A percentile compares a stretch with the other conserved stretches of the same genome.
Evolutionary conservation across 768 basidiomycete genomes (phyloP).

Genomic region (Dentipellis sp.): DNA sequence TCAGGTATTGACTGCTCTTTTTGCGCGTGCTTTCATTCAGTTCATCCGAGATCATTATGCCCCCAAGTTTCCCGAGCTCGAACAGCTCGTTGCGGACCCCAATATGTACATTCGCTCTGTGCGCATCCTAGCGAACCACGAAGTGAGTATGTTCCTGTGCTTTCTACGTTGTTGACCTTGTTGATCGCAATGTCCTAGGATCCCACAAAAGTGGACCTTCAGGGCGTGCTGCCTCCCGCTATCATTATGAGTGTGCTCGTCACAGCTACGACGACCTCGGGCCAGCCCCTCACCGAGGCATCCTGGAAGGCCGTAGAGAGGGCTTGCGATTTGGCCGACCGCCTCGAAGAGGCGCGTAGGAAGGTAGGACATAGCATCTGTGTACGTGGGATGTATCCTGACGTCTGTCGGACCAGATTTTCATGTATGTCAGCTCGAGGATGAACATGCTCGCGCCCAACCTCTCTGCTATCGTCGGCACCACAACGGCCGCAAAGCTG

Average conservation of each 20-base stretch:
- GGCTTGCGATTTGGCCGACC: constrained; percentile 85
- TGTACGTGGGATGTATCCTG: too few species aligned
- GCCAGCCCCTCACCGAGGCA: constrained; percentile 55
- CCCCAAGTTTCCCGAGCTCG: constrained; percentile 91
- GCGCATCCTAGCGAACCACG: constrained; percentile 75
- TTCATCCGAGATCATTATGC: constrained; percentile 98
- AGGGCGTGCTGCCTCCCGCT: constrained; percentile 75
- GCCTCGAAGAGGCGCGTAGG: constrained; percentile 82
- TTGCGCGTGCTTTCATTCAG: constrained; percentile 28
- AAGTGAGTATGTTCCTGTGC: constrained; percentile 31
- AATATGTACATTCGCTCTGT: constrained; percentile 90
- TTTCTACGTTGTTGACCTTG: background rate
- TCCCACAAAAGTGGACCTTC: constrained; percentile 76
- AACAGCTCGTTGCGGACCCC: constrained; percentile 89
- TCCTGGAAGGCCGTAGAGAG: constrained; percentile 77
- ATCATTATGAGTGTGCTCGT: constrained; percentile 95
- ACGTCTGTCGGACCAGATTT: constrained; percentile 55
- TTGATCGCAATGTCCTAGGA: constrained; percentile 38
- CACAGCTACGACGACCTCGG: constrained; percentile 87
- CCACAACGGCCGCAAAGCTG: constrained; percentile 95
- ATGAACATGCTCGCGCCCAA: constrained; percentile 99
- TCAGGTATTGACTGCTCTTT: constrained; percentile 14
- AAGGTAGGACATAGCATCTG: constrained; percentile 39
- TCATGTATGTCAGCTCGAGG: constrained; percentile 98
- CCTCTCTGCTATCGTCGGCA: constrained; percentile 96